phyloP scores from a whole-genome alignment of 2,329 filamentous ascomycete genomes.

The Cordyceps cateniannulata region DNA sequence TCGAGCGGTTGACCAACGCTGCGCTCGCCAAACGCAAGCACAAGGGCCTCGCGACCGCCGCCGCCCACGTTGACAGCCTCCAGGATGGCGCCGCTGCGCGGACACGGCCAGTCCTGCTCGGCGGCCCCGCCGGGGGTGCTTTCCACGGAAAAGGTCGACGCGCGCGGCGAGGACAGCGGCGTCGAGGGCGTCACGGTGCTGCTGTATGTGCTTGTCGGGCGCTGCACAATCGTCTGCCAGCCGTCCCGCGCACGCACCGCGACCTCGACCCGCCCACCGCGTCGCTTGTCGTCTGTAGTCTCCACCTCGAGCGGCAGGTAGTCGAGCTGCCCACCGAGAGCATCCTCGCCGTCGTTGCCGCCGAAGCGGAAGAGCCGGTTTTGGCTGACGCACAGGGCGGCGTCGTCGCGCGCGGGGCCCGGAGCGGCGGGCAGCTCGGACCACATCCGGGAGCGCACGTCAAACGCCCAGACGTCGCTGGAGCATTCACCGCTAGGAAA shows the following conservation, averaged over 20 bases:
- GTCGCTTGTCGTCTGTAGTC: conserved; percentile 41
- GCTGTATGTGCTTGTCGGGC: conserved; percentile 13
- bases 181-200: conserved; percentile 3
- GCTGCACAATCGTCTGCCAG: conserved; percentile 48
- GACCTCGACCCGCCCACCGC: conserved; percentile 38
- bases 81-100: conserved; percentile 48
- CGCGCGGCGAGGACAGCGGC: conserved; percentile 1
- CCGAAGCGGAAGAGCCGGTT: conserved; percentile 71
- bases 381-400: conserved; percentile 57
- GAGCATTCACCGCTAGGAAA: conserved; percentile 44
- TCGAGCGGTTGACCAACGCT: conserved; percentile 48
- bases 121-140: too few species aligned
- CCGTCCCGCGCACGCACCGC: conserved; percentile 41
- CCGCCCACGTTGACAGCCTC: conserved; percentile 51
- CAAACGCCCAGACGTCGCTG: conserved; percentile 74
- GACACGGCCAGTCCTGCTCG: conserved; percentile 42
- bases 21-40: conserved; percentile 55
- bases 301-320: conserved; percentile 53
- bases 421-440: conserved; percentile 61
- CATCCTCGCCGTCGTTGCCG: conserved; percentile 60
- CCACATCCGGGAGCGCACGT: conserved; percentile 59
- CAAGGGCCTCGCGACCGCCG: conserved; percentile 54
- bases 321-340: conserved; percentile 68
- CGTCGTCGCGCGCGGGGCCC: conserved; percentile 58
- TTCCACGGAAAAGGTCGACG: not conserved